These are phyloP conservation scores for Pelargonium fulgidum DNA, from an alignment of 441 rosid species.

Conservation along the genomic window DNA sequence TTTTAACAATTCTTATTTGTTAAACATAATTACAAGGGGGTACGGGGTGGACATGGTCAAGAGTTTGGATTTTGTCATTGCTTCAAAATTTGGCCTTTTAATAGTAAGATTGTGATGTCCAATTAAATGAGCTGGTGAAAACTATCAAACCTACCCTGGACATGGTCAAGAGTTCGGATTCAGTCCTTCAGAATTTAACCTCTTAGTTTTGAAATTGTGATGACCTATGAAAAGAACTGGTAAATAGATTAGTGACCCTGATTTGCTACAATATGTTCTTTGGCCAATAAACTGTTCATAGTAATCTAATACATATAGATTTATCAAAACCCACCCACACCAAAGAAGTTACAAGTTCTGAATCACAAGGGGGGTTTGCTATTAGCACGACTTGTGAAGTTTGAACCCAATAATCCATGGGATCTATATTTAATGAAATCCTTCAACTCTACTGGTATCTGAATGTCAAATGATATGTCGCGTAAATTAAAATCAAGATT, in stretches of 20 bases:
- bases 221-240: too few species aligned
- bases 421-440: not conserved
- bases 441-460: not conserved
- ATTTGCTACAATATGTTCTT: not conserved
- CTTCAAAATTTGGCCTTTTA: too few species aligned
- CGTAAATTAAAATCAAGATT: too few species aligned
- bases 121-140: too few species aligned
- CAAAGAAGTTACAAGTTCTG: not conserved
- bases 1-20: not conserved
- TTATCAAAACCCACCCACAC: not conserved
- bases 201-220: too few species aligned
- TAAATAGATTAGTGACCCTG: not conserved
- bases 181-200: too few species aligned
- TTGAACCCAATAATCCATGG: not conserved
- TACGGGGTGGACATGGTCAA: too few species aligned
- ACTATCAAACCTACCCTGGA: too few species aligned
- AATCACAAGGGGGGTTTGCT: not conserved
- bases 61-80: too few species aligned
- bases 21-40: not conserved
- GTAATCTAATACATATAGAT: not conserved
- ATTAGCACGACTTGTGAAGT: not conserved
- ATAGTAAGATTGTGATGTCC: too few species aligned
- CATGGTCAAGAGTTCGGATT: too few species aligned
- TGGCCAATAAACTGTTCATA: not conserved
- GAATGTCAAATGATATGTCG: constrained; percentile 5